A percentile compares a stretch with the other conserved stretches of the same genome.
Conservation (phyloP, 2,329 filamentous ascomycete species). For the Fusarium sp. region DNA sequence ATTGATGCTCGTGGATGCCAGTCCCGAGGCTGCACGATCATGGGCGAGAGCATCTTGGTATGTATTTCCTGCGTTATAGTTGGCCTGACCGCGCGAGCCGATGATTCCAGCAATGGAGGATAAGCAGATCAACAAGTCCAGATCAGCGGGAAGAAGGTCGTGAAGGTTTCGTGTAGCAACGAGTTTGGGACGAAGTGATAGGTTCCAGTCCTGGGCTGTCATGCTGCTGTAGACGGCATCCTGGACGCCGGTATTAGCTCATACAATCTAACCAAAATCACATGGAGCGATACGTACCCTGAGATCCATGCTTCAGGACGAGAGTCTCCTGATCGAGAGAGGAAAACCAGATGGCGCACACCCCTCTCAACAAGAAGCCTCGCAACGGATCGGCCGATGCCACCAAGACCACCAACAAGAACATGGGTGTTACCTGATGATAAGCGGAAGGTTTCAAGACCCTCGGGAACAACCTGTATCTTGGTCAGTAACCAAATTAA, state of each 20-base stretch:
- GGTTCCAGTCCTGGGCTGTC: slow-evolving; percentile 57
- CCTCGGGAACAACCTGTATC: no score
- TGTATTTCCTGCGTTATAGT: slow-evolving; percentile 60
- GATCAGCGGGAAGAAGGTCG: slow-evolving; percentile 36
- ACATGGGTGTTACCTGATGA: no score
- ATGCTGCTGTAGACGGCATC: slow-evolving; percentile 64
- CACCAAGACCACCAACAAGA: background rate
- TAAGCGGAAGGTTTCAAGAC: no score
- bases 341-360: background rate
- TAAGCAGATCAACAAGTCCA: slow-evolving; percentile 65
- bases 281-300: no score
- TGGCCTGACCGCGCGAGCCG: slow-evolving; percentile 61
- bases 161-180: slow-evolving; percentile 65
- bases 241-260: slow-evolving; percentile 13
- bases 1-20: slow-evolving; percentile 56
- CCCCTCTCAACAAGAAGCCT: slow-evolving; percentile 1
- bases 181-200: slow-evolving; percentile 61
- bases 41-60: slow-evolving; percentile 13
- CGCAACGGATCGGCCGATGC: background rate
- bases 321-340: background rate
- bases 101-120: slow-evolving; percentile 62
- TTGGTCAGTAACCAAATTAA: no score
- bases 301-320: background rate
- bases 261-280: no score
- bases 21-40: background rate